Evolutionary conservation across 2,329 filamentous ascomycete species (phyloP).

Genomic region (Gaeumannomyces tritici): DNA sequence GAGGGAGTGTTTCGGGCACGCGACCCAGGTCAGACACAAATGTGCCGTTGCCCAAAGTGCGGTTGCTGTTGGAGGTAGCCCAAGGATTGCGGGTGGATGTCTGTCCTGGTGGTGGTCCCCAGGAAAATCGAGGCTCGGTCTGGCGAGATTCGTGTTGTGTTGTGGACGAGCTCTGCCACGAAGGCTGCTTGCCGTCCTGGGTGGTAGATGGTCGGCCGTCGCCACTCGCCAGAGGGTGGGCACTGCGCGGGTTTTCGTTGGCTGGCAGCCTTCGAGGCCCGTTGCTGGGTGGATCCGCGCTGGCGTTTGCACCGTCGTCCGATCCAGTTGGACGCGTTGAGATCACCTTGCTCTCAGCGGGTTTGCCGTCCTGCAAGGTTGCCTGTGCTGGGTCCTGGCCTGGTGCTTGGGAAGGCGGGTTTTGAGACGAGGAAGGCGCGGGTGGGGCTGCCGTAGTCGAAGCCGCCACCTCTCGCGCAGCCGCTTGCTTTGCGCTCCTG

Average conservation of each 20-base stretch:
- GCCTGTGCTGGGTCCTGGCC: neutral
- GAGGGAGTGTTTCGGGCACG: constrained; percentile 27
- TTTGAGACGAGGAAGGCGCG: constrained; percentile 8
- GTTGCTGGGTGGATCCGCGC: neutral
- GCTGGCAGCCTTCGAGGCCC: neutral
- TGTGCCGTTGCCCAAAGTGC: constrained; percentile 67
- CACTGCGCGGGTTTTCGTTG: neutral
- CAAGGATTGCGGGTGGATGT: constrained; percentile 54
- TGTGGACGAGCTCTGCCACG: constrained; percentile 26
- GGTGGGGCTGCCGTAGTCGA: constrained; percentile 16
- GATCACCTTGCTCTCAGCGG: neutral
- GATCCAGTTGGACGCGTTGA: neutral
- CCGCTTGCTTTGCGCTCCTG: constrained; percentile 45
- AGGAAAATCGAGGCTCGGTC: neutral
- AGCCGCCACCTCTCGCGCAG: constrained; percentile 27
- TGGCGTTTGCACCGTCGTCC: neutral
- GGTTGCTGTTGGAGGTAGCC: constrained; percentile 63
- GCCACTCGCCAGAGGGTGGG: neutral
- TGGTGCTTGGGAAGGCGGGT: constrained; percentile 1
- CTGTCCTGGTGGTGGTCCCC: constrained; percentile 16
- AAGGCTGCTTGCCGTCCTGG: constrained; percentile 18
- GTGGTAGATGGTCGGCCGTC: neutral
- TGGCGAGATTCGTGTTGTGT: constrained; percentile 17
- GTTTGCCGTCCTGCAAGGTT: neutral
- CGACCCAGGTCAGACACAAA: constrained; percentile 55